Conservation (phyloP, 73 alveolate genomes). For the Urostyla sp. region DNA sequence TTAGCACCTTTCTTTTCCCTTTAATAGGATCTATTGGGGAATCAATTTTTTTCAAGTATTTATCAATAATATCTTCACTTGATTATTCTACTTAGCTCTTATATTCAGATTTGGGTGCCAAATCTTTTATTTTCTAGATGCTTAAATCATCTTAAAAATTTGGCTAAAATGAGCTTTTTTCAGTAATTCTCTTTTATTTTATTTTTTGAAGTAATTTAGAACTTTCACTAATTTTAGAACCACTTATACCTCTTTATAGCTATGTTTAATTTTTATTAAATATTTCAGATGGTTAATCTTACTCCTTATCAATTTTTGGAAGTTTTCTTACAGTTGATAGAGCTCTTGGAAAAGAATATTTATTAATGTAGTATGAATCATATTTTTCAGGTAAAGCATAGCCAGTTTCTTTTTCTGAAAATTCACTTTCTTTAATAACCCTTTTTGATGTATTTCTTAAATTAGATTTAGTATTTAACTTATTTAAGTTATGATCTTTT, state of each 20-base stretch:
- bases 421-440: no score
- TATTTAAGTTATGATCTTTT: no score
- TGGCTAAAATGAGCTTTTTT: not conserved
- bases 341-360: slow-evolving; percentile 40
- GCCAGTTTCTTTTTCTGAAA: no score
- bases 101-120: not conserved
- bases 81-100: slow-evolving; percentile 7
- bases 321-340: not conserved
- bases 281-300: not conserved
- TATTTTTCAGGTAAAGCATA: slow-evolving; percentile 32
- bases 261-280: not conserved
- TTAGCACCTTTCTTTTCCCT: not conserved
- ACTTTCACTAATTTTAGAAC: not conserved
- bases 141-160: not conserved
- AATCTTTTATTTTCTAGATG: not conserved
- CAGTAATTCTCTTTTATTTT: not conserved
- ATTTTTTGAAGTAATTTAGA: not conserved
- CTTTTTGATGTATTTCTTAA: no score
- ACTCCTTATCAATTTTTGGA: not conserved
- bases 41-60: not conserved
- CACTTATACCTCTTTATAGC: not conserved
- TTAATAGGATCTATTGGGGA: no score
- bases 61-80: slow-evolving; percentile 1
- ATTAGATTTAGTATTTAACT: no score
- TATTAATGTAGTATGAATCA: slow-evolving; percentile 5